Evolutionary conservation across 257 asterid genomes (phyloP), one percentile per base, ranked within the genome.

Genomic region (Nicotiana knightiana): DNA sequence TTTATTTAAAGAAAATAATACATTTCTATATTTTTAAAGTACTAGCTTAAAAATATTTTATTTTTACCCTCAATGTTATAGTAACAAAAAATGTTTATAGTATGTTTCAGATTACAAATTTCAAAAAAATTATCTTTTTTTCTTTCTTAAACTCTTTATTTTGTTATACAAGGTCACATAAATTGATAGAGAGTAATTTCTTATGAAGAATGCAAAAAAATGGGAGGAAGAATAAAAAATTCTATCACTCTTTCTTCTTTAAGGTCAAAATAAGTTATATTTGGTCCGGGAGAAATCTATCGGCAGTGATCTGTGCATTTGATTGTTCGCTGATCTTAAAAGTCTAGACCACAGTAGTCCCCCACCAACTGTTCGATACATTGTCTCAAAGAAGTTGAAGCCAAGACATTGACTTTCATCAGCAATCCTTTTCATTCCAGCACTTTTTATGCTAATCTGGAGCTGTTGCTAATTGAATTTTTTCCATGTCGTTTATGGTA

Each of bases 361-460:
- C 67, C 67, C 18, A 81, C 85, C 82, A 82, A 9, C 75, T 82
- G 89, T 86, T 89, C 64, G 91, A 81, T 68, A 80, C 21, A 85
- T 77, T 89, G 89, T 28, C 83, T 43, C 80, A 62, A 5, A 68
- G 86, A 75, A 70, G 73, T 43, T 84, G 54, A 9, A 21, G 6
- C 33, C 7, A 32, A 71, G 13, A 65, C 37, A 67, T 64, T 51
- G 30, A 81, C 61, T 46, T 46, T 82, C 33, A 43, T 8, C 9
- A 66, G 21, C 54, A 37, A 3, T 24, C 32, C 16, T 39, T 17
- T 54, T 76, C 62, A 55, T 63, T 51, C 21, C 81, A 91, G 30
- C 33, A 26, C 35, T 28, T 21, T n/a, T 73, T 73, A 73, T 73
- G 79, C 79, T 73, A 2, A 1, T 17, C 6, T 57, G 63, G 55